Evolutionary conservation across 1,284 basidiomycete genomes (phyloP), one percentile per base, ranked within the genome.

Genomic region (Ceratobasidium sp.): DNA sequence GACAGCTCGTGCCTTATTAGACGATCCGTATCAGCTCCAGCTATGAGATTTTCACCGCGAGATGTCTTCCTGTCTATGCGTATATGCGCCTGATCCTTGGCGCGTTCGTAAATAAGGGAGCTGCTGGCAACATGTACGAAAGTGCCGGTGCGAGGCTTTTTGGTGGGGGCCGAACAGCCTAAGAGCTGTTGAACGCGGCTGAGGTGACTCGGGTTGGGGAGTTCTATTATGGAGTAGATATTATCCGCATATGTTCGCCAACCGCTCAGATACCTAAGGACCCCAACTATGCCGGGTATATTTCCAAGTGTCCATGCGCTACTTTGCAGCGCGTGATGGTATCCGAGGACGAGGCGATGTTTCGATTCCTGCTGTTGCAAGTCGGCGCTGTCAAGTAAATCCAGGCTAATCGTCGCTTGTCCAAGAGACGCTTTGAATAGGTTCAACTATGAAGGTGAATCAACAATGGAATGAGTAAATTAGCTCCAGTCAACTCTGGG

Each of bases 41-140:
- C 41, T 10, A 67, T 8, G 30, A 67, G 46, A 14, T 67, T 67
- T 48, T 67, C 65, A 5, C 65, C 46, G 4, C 27, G 44, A 3
- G 65, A 67, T 6, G 65, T 27, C n/a, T 20, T 30, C 46, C 52
- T 50, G 46, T 67, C 65, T 14, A 67, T 52, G 14, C 46, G 65
- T 12, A 67, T 48, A 14, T 35, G 65, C 41, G 50, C n/a, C 12
- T 41, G 46, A 18, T 16, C 14, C 46, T 33, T 48, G 3, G 65
- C 65, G 18, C 23, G 52, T 10, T 30, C 6, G n/a, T 67, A 67
- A 27, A 67, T 10, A 23, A 33, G 18, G 0, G 65, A 67, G 48
- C 65, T 52, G 18, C 10, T 33, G 8, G 65, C 27, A 33, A 67
- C 27, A 20, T 67, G 41, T 38, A 62, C 16, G 12, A 67, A 67